Evolutionary conservation across 176 grass and related monocot genomes (phyloP).

Genomic region (Poa pratensis): DNA sequence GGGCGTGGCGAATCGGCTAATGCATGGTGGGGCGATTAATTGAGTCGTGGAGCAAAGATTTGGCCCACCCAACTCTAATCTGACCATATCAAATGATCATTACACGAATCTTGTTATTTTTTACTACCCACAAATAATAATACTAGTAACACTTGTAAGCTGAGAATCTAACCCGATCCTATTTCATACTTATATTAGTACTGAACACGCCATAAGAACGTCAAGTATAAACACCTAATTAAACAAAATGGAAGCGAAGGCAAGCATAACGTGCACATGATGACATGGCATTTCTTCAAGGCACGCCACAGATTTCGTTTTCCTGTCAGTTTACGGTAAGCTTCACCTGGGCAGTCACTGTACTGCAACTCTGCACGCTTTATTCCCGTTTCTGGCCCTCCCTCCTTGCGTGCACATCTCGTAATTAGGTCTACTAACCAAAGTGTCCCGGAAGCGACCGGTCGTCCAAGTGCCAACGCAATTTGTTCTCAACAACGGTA

Average conservation of each 20-base stretch:
- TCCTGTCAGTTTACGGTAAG: neutral
- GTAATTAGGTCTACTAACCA: neutral
- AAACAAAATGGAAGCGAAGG: neutral
- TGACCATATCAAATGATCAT: neutral
- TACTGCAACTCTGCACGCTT: neutral
- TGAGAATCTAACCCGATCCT: neutral
- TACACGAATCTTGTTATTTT: neutral
- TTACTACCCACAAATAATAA: neutral
- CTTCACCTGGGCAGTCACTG: neutral
- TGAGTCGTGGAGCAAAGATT: neutral
- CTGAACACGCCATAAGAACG: too few relatives aligned
- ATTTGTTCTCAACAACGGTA: neutral
- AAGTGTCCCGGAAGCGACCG: neutral
- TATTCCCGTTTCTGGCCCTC: neutral
- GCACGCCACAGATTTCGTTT: constrained; percentile 42
- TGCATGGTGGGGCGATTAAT: too few relatives aligned
- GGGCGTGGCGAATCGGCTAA: too few relatives aligned
- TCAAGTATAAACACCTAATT: too few relatives aligned
- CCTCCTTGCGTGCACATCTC: neutral
- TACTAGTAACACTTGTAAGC: neutral
- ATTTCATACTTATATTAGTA: neutral
- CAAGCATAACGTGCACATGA: constrained; percentile 28
- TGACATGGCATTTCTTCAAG: constrained; percentile 33
- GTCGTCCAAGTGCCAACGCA: neutral
- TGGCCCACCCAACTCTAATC: neutral